Base-by-base conservation (phyloP, 129 eudicot genomes). In the Deinandra increscens region DNA sequence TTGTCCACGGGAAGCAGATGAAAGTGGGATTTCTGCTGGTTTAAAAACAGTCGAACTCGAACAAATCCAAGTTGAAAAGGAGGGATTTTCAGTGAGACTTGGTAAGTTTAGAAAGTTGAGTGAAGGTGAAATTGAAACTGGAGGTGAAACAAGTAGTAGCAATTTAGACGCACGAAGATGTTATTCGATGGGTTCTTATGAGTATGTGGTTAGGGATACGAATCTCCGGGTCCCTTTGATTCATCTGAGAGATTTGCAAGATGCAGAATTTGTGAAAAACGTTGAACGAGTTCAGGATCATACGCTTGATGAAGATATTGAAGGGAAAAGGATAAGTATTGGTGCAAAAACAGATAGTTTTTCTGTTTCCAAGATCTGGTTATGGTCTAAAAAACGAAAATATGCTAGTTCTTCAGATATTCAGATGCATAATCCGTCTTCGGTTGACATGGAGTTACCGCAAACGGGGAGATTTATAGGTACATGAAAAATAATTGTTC, bases 361-460 rank as follows among this genome's bases (percentile, higher is more conserved):
- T 56, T 93, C 99, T 17, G 95, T 87, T 70, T 93, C 99, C 9
- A 89, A 93, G 88, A 93, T 89, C 49, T 93, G 99, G 99, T 81
- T 89, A 39, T 93, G 99, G 99, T 79, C 97, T 46, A 93, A 87
- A 70, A 93, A 87, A 64, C 83, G 95, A 18, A 85, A 87, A 53
- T 89, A 75, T 45, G 88, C 88, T 45, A 87, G 88, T 83, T 88
- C 91, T 69, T 64, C 82, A 0, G 90, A 71, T 38, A 70, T 64
- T 56, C 79, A 79, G 19, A 63, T 60, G 74, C 79, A 79, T 34
- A 62, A 80, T 71, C 76, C 72, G 6, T 56, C 89, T 46, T 64
- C 87, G 12, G 79, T 82, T 37, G 81, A 84, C 63, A 59, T 72
- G 63, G 88, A 82, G 63, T 82, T 84, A 43, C 81, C 93, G 20